Evolutionary conservation across 805 yeast species (phyloP).

Genomic region (Kuraishia piskuri): DNA sequence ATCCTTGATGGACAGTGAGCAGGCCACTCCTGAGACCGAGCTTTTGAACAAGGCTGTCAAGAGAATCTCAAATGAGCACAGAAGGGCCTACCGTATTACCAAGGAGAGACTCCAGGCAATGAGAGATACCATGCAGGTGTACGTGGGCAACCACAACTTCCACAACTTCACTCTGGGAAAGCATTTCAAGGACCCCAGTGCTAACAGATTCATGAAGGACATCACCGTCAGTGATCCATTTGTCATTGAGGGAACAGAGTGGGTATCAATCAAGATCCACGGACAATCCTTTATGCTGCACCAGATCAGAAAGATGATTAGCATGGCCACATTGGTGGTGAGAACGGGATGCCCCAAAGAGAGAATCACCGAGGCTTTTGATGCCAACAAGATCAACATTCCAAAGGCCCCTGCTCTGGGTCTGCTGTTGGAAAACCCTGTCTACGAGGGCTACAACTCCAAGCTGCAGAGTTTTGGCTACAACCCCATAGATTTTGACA

Average conservation of each 20-base stretch:
- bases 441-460: conserved; percentile 76
- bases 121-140: conserved; percentile 60
- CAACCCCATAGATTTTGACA: conserved; percentile 60
- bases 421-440: conserved; percentile 81
- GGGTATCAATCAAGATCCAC: conserved; percentile 93
- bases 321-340: conserved; percentile 82
- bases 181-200: conserved; percentile 80
- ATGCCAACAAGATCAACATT: conserved; percentile 66
- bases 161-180: conserved; percentile 30
- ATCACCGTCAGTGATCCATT: conserved; percentile 81
- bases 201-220: conserved; percentile 73
- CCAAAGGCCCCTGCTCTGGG: conserved; percentile 99
- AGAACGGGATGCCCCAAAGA: conserved; percentile 79
- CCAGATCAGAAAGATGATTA: conserved; percentile 96
- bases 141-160: conserved; percentile 87
- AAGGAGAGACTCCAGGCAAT: conserved; percentile 52
- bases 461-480: conserved; percentile 70
- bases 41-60: conserved; percentile 42
- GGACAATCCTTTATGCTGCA: conserved; percentile 98
- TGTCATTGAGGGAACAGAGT: conserved; percentile 87
- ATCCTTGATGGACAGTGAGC: conserved; percentile 26
- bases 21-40: conserved; percentile 25
- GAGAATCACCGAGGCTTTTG: conserved; percentile 73
- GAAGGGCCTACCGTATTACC: conserved; percentile 64
- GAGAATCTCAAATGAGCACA: conserved; percentile 52